Evolutionary conservation across 2,329 filamentous ascomycete species (phyloP).

Genomic region (Albophoma yamanashiensis): DNA sequence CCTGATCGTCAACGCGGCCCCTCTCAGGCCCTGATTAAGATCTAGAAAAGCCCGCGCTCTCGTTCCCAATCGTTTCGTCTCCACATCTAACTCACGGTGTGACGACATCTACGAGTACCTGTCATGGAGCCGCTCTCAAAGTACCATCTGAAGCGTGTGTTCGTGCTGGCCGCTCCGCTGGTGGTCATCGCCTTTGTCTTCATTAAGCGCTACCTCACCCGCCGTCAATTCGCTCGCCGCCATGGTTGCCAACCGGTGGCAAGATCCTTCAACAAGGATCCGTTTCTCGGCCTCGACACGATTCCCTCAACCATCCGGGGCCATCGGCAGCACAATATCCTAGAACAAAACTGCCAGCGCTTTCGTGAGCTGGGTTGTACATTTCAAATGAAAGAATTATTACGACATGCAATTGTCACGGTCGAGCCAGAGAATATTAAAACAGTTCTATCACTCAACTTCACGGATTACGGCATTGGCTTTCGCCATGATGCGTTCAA

Average conservation of each 20-base stretch:
- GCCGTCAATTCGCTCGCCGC: neutral
- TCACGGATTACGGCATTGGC: slow-evolving; percentile 30
- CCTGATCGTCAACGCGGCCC: neutral
- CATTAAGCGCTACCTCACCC: neutral
- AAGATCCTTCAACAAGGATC: neutral
- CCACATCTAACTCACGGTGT: neutral
- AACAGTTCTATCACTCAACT: slow-evolving; percentile 36
- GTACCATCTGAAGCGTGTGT: neutral
- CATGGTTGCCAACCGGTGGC: neutral
- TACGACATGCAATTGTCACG: slow-evolving; percentile 8
- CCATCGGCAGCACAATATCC: neutral
- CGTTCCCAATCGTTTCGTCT: neutral
- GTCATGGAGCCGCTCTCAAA: neutral
- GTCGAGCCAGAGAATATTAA: slow-evolving; percentile 38
- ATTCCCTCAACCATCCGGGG: neutral
- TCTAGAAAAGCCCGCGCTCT: neutral
- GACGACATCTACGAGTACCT: neutral
- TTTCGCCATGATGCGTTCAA: slow-evolving; percentile 10
- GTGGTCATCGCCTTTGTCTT: neutral
- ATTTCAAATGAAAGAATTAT: neutral
- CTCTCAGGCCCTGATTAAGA: neutral
- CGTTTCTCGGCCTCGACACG: neutral
- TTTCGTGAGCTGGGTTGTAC: neutral
- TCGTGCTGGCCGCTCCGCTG: neutral
- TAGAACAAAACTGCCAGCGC: neutral